phyloP scores from a whole-genome alignment of 176 grass and related monocot species.

The Zoysia japonica region DNA sequence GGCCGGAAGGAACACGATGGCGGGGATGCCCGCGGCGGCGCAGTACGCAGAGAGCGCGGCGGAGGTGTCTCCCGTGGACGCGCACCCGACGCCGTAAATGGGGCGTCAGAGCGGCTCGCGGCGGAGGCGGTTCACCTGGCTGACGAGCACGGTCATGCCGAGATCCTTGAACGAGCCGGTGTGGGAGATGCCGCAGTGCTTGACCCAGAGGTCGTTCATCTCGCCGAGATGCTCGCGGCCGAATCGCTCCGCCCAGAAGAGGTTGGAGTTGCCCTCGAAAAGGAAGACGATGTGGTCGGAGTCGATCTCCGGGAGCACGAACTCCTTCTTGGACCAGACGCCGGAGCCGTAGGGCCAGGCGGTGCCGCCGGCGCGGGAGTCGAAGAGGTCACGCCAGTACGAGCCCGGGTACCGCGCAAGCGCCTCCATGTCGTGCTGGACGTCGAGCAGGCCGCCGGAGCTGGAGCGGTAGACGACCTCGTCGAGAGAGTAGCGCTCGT shows the following conservation, averaged over 20 bases:
- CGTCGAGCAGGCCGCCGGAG: constrained; percentile 70
- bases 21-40: constrained; percentile 62
- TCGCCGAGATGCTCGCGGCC: constrained; percentile 74
- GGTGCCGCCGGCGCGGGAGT: constrained; percentile 68
- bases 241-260: constrained; percentile 79
- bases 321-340: constrained; percentile 84
- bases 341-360: constrained; percentile 77
- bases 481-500: constrained; percentile 73
- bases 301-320: constrained; percentile 74
- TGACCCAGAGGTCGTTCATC: constrained; percentile 83
- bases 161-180: constrained; percentile 90
- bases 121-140: constrained; percentile 81
- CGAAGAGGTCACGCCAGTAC: constrained; percentile 70
- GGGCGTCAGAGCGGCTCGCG: constrained; percentile 55
- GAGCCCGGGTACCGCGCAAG: constrained; percentile 60
- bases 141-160: constrained; percentile 84
- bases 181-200: constrained; percentile 88
- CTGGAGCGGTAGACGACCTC: constrained; percentile 66
- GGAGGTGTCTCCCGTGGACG: constrained; percentile 77
- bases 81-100: constrained; percentile 62
- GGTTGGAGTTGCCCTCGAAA: constrained; percentile 81
- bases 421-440: constrained; percentile 65
- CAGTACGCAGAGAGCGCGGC: constrained; percentile 77
- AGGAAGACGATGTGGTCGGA: constrained; percentile 78
- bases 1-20: constrained; percentile 67